A percentile compares a stretch with the other conserved stretches of the same genome.
These are phyloP conservation scores for Asterella californica DNA, from an alignment of 225 moss, liverwort and hornwort genomes.

Conservation along the genomic window DNA sequence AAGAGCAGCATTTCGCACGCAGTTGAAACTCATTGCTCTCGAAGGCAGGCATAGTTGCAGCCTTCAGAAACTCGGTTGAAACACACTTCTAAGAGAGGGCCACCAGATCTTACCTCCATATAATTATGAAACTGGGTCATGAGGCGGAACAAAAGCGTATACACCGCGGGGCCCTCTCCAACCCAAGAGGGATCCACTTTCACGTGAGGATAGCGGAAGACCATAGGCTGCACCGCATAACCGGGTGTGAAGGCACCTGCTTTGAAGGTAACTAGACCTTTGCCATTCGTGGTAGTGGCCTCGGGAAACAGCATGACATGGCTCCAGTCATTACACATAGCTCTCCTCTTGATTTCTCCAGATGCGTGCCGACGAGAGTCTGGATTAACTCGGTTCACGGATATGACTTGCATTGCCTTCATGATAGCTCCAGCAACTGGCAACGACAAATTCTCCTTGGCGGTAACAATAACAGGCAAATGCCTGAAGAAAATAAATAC, in stretches of 20 bases:
- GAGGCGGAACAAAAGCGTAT: slow-evolving; percentile 79
- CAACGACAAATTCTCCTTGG: slow-evolving; percentile 76
- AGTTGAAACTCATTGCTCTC: not conserved
- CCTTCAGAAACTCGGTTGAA: not conserved
- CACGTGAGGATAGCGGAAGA: slow-evolving; percentile 82
- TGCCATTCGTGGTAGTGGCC: slow-evolving; percentile 97
- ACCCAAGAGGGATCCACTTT: slow-evolving; percentile 90
- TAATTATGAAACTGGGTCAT: slow-evolving; percentile 97
- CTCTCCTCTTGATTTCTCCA: slow-evolving; percentile 88
- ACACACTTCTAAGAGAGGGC: not conserved
- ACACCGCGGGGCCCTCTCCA: slow-evolving; percentile 69
- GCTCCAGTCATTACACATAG: slow-evolving; percentile 98
- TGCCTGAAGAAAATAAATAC: slow-evolving; percentile 83
- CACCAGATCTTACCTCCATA: slow-evolving; percentile 69
- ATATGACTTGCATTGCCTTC: slow-evolving; percentile 94
- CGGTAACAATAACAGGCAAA: slow-evolving; percentile 92
- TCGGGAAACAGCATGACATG: slow-evolving; percentile 97
- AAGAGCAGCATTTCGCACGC: not conserved
- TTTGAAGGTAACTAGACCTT: slow-evolving; percentile 77
- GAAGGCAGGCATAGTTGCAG: not conserved
- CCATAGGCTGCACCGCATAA: slow-evolving; percentile 83
- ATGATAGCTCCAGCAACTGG: slow-evolving; percentile 87
- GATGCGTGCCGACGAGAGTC: slow-evolving; percentile 79
- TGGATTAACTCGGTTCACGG: slow-evolving; percentile 70
- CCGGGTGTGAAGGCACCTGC: slow-evolving; percentile 85